A percentile compares a stretch with the other conserved stretches of the same genome.
Conservation (phyloP, 768 basidiomycete genomes). For the Pisolithus orientalis region DNA sequence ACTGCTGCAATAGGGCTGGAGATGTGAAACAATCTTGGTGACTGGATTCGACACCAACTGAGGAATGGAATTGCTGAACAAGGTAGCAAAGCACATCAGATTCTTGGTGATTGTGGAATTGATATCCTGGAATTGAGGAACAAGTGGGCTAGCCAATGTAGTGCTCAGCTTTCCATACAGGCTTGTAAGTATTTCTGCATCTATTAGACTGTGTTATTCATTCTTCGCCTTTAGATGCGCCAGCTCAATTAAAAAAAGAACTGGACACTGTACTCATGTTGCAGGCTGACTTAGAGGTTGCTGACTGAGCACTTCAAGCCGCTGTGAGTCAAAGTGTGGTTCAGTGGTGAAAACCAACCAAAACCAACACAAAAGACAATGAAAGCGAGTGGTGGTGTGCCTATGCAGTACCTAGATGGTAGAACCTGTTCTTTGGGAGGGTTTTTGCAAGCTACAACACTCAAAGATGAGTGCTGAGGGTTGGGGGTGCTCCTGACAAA, state of each 20-base stretch:
- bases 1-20: too few species aligned
- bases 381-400: too few species aligned
- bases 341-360: too few species aligned
- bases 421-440: too few species aligned
- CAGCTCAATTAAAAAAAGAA: neutral
- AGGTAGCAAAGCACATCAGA: neutral
- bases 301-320: conserved; percentile 18
- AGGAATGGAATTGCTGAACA: conserved; percentile 4
- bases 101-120: neutral
- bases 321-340: too few species aligned
- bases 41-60: conserved; percentile 24
- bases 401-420: too few species aligned
- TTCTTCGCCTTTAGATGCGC: conserved; percentile 23
- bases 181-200: neutral
- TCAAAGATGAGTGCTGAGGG: too few species aligned
- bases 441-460: too few species aligned
- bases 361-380: too few species aligned
- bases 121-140: neutral
- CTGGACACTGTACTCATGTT: conserved; percentile 3
- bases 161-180: conserved; percentile 3
- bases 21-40: conserved; percentile 24
- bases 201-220: neutral
- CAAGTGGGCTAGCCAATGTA: neutral
- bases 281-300: conserved; percentile 21
- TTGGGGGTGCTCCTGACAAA: too few species aligned